Percentiles rank a stretch among this genome's conserved stretches.
phyloP scores from a whole-genome alignment of 192 early-diverging fungal genomes.

The Mortierella hygrophila region DNA sequence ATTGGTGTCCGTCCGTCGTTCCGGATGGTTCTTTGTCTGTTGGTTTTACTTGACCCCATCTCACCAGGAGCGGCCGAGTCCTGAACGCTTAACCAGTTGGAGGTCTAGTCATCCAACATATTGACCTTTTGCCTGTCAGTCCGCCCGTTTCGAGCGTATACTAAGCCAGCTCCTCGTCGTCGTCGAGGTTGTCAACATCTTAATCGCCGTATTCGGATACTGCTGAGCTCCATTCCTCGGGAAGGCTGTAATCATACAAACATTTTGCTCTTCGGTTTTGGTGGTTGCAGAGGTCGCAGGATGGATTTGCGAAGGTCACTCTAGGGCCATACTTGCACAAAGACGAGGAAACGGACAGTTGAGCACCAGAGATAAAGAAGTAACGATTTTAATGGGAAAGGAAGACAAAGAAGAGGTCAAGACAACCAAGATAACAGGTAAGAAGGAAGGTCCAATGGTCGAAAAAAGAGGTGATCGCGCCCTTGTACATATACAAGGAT shows the following conservation, averaged over 20 bases:
- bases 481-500: no score
- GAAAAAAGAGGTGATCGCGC: no score
- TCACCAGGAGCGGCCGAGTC: not conserved
- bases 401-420: no score
- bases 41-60: not conserved
- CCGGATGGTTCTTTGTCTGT: constrained; percentile 27
- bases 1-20: constrained; percentile 50
- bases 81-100: constrained; percentile 12
- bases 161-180: constrained; percentile 12
- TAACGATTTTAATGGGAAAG: no score
- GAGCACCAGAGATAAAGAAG: no score
- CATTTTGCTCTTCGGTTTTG: constrained; percentile 12
- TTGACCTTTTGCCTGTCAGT: constrained; percentile 31
- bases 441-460: no score
- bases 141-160: constrained; percentile 40
- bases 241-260: constrained; percentile 21
- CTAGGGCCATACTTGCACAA: constrained; percentile 5
- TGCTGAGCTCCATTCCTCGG: constrained; percentile 30
- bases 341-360: no score
- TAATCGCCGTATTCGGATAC: constrained; percentile 24
- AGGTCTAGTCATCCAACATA: constrained; percentile 35
- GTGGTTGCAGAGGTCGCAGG: constrained; percentile 4
- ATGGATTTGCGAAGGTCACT: constrained; percentile 28
- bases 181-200: not conserved
- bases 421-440: no score